Evolutionary conservation across 1,139 yeast species (phyloP).

Genomic region (Debaryomycetaceae sp.): DNA sequence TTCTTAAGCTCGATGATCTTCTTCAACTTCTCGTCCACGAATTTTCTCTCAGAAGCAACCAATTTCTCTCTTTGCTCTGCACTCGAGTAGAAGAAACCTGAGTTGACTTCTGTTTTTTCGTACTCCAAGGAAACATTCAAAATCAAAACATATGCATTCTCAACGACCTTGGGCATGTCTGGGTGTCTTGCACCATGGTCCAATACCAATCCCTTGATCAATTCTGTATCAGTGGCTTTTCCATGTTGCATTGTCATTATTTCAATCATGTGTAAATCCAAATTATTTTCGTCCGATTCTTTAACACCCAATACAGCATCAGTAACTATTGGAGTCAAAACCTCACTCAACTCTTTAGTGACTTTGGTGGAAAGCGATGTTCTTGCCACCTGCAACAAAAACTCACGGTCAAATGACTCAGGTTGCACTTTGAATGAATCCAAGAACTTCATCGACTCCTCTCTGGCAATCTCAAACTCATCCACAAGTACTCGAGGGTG

Average conservation of each 20-base stretch:
- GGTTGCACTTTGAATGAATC: slow-evolving; percentile 55
- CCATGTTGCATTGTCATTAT: slow-evolving; percentile 98
- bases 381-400: slow-evolving; percentile 86
- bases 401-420: slow-evolving; percentile 69
- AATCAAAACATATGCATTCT: slow-evolving; percentile 80
- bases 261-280: slow-evolving; percentile 97
- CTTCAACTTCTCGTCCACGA: slow-evolving; percentile 89
- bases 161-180: slow-evolving; percentile 90
- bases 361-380: slow-evolving; percentile 88
- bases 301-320: slow-evolving; percentile 89
- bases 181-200: slow-evolving; percentile 99
- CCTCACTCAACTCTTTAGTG: slow-evolving; percentile 67
- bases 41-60: slow-evolving; percentile 89
- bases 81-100: slow-evolving; percentile 89
- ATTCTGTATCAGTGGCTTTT: slow-evolving; percentile 75
- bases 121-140: slow-evolving; percentile 93
- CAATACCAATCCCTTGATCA: slow-evolving; percentile 84
- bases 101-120: slow-evolving; percentile 96
- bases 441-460: slow-evolving; percentile 65
- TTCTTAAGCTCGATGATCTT: slow-evolving; percentile 92
- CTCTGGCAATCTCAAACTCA: slow-evolving; percentile 90
- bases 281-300: slow-evolving; percentile 45
- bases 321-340: slow-evolving; percentile 89
- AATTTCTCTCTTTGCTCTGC: slow-evolving; percentile 97
- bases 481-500: slow-evolving; percentile 94